Conservation (phyloP, 2,329 filamentous ascomycete species). For the Pseudogymnoascus sp. region DNA sequence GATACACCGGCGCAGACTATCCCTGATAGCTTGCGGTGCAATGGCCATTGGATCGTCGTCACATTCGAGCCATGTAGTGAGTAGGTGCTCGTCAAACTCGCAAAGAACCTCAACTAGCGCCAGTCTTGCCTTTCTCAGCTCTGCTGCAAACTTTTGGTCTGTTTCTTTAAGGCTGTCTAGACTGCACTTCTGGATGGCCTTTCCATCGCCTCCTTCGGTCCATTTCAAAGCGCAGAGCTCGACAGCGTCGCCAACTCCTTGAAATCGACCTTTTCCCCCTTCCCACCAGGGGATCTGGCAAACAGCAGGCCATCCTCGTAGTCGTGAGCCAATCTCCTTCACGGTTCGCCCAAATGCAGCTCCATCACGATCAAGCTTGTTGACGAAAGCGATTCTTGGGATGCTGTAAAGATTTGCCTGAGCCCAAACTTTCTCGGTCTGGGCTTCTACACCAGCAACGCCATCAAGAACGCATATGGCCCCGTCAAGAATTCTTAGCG, state of each 20-base stretch:
- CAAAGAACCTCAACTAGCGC: conserved; percentile 76
- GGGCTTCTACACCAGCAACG: conserved; percentile 89
- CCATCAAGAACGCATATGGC: conserved; percentile 90
- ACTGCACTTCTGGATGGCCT: conserved; percentile 46
- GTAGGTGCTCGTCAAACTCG: conserved; percentile 78
- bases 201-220: conserved; percentile 57
- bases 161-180: conserved; percentile 43
- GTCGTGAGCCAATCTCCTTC: conserved; percentile 69
- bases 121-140: conserved; percentile 67
- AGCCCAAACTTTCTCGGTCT: conserved; percentile 92
- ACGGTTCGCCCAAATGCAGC: conserved; percentile 78
- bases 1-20: conserved; percentile 66
- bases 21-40: conserved; percentile 55
- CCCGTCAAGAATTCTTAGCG: conserved; percentile 77
- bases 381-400: conserved; percentile 72
- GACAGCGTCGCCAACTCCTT: conserved; percentile 78
- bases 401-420: conserved; percentile 82
- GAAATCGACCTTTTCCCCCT: conserved; percentile 60
- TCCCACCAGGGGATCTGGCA: conserved; percentile 96
- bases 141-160: conserved; percentile 45
- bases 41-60: conserved; percentile 66
- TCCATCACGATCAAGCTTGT: conserved; percentile 78
- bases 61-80: conserved; percentile 73
- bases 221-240: conserved; percentile 68
- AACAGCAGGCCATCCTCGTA: conserved; percentile 79